Base-by-base conservation (phyloP, 2,329 filamentous ascomycete species). In the Aspergillus sp. region DNA sequence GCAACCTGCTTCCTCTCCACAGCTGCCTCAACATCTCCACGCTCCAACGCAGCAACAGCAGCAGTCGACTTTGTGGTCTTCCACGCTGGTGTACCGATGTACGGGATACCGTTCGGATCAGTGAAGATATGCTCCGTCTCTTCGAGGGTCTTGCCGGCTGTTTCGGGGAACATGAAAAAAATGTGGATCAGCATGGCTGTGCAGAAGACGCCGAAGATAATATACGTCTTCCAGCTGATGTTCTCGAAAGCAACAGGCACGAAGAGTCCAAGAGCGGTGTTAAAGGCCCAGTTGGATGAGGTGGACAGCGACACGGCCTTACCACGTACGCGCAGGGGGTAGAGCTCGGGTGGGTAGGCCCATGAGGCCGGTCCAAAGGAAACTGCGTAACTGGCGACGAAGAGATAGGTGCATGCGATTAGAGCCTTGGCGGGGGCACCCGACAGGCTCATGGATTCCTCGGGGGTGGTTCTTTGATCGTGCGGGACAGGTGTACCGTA, bases 111-210 rank as follows among this genome's bases (percentile, higher is more conserved):
- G 10, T 59, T 50, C 13, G 65, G 63, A 25, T 67, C 64, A 32
- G 64, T 65, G 59, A 90, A 90, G 53, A 90, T 82, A 5, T 81
- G 79, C 55, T 86, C 84, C 63, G 88, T 84, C 65, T 90, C 85
- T 63, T 90, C 86, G 0, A 90, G 78, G 0, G 84, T 84, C 68
- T 82, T 86, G 10, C 85, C 84, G 35, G 81, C 80, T 0, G 85
- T 88, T 67, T 88, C 79, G 0, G 83, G 84, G 56, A 81, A 82
- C 13, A 76, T 65, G 53, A 90, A 74, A 63, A 79, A 78, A 60
- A 85, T 80, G 64, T 87, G 83, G 27, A 88, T 60, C 41, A 82
- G 79, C 51, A 85, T 84, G 5, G 74, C 73, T 0, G 75, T 76
- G 62, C 84, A 85, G 71, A 88, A 87, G 10, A 80, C 74, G 2